phyloP scores from a whole-genome alignment of 768 basidiomycete species.

The Boletus fagicola region DNA sequence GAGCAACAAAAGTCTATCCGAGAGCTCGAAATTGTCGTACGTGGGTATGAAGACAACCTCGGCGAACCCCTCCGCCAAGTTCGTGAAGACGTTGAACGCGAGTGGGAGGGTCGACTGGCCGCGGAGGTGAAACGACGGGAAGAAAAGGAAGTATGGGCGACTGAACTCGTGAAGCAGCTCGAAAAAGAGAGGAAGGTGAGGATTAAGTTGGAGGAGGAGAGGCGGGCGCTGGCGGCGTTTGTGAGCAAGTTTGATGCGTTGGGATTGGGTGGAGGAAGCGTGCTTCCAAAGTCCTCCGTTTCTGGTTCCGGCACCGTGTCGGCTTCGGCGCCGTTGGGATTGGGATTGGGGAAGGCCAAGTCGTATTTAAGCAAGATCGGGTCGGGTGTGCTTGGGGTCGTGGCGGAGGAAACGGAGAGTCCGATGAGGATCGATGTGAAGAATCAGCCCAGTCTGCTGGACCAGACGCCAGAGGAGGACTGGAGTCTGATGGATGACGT shows the following conservation, averaged over 20 bases:
- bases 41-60: conserved; percentile 70
- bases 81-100: conserved; percentile 70
- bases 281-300: conserved; percentile 32
- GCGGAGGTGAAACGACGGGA: conserved; percentile 57
- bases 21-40: conserved; percentile 72
- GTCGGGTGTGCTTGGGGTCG: conserved; percentile 21
- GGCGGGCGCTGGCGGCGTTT: conserved; percentile 74
- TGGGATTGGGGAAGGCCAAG: conserved; percentile 46
- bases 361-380: conserved; percentile 44
- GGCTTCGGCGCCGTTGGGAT: not conserved
- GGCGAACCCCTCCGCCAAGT: conserved; percentile 66
- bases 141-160: conserved; percentile 72
- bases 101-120: conserved; percentile 63
- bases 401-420: conserved; percentile 41
- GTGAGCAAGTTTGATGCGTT: conserved; percentile 80
- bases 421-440: conserved; percentile 51
- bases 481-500: conserved; percentile 46
- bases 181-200: conserved; percentile 79
- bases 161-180: conserved; percentile 69
- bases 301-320: conserved; percentile 1
- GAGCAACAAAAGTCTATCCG: conserved; percentile 74
- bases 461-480: conserved; percentile 60
- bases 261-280: conserved; percentile 44
- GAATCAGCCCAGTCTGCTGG: conserved; percentile 51
- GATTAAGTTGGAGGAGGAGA: conserved; percentile 70